phyloP scores from a whole-genome alignment of 805 yeast genomes.

The Teunomyces stri region DNA sequence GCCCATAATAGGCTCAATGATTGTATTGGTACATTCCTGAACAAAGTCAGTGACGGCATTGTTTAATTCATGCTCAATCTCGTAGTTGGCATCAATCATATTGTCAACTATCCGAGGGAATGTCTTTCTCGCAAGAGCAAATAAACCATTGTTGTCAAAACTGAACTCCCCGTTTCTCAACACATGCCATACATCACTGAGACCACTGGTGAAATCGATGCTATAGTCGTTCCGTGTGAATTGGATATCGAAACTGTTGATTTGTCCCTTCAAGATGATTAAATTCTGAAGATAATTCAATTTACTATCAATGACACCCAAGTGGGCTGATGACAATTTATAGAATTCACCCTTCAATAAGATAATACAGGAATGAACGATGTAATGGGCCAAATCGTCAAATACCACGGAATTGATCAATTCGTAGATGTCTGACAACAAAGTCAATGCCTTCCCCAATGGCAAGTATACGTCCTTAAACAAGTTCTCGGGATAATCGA shows the following conservation, averaged over 20 bases:
- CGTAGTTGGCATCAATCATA: conserved; percentile 73
- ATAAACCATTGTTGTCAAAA: conserved; percentile 31
- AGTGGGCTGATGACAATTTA: conserved; percentile 40
- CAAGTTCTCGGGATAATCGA: conserved; percentile 36
- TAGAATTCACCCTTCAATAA: conserved; percentile 57
- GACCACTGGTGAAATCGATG: conserved; percentile 75
- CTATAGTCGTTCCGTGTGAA: conserved; percentile 67
- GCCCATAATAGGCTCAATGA: conserved; percentile 44
- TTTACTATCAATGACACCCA: conserved; percentile 57
- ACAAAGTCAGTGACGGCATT: conserved; percentile 69
- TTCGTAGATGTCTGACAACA: conserved; percentile 77
- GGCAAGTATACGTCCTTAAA: conserved; percentile 65
- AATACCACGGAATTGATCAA: conserved; percentile 74
- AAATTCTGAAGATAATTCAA: conserved; percentile 72
- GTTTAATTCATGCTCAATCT: conserved; percentile 70
- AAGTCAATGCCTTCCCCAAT: conserved; percentile 59
- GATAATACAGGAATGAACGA: conserved; percentile 72
- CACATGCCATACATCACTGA: conserved; percentile 45
- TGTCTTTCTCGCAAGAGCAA: conserved; percentile 58
- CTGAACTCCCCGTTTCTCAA: conserved; percentile 40
- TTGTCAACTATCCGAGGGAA: conserved; percentile 79
- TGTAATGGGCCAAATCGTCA: conserved; percentile 85
- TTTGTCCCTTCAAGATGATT: conserved; percentile 64
- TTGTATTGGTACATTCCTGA: conserved; percentile 41
- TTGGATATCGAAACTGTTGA: conserved; percentile 76